Evolutionary conservation across 2,329 filamentous ascomycete genomes (phyloP), one percentile per base, ranked within the genome.

Genomic region (Plectosphaerella cucumerina): DNA sequence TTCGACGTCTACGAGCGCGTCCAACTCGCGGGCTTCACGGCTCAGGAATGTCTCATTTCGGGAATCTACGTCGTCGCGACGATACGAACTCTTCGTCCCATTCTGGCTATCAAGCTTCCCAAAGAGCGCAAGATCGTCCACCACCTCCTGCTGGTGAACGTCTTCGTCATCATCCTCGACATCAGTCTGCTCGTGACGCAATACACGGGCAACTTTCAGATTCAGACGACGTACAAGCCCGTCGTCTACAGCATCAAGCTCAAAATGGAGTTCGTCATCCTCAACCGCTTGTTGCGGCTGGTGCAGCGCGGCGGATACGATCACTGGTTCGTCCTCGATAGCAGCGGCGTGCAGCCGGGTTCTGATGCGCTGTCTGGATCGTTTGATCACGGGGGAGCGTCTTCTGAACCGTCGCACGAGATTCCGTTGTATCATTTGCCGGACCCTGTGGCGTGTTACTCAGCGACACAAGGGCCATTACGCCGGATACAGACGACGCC

Each of bases 31-130:
- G 65, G 77, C 5, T 82, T 82, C 59, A 80, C 75, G 56, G 48
- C 81, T 14, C 80, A 82, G 56, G 80, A 82, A 53, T 70, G 76
- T 48, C 66, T 80, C 53, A 71, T 82, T 44, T 80, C 77, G 1
- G 67, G 68, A 2, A 66, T 79, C 22, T 82, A 80, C 60, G 80
- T 82, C 53, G 65, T 65, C 59, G 77, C 81, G 56, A 78, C 78
- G 0, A 61, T 75, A 51, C 49, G 44, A 3, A 52, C 51, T 12
- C 35, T 56, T 11, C 11, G 22, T 34, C 54, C 54, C 12, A 41
- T 55, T 5, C 52, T 55, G 26, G 47, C 50, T 15, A 73, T 70
- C 58, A 72, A 77, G 55, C 77, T 75, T 3, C 57, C 73, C 9
- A 70, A 71, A 53, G 35, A 57, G 50, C 49, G 62, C 31, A 60